Evolutionary conservation across 495 filamentous ascomycete genomes (phyloP).

Genomic region (Schizothecium vesticola): DNA sequence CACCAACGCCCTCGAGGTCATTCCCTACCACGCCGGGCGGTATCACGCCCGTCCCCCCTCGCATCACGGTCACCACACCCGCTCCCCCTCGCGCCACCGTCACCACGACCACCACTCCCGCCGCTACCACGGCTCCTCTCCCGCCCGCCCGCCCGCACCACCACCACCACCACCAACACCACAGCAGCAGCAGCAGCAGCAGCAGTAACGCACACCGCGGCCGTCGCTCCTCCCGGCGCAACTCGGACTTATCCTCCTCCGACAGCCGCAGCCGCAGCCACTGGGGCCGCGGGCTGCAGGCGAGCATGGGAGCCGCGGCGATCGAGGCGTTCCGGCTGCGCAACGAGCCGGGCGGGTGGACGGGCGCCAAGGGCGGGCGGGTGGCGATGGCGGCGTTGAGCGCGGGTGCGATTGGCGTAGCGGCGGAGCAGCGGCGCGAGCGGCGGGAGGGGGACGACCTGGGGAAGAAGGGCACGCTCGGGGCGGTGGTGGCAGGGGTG

Average conservation of each 20-base stretch:
- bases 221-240: neutral
- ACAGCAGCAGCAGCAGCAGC: too few relatives aligned
- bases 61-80: too few relatives aligned
- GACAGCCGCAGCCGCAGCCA: constrained; percentile 1
- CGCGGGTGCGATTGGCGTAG: constrained; percentile 35
- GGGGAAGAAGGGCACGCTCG: constrained; percentile 15
- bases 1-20: neutral
- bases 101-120: neutral
- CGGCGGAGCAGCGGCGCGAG: constrained; percentile 16
- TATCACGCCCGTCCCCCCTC: too few relatives aligned
- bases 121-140: neutral
- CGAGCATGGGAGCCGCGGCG: constrained; percentile 36
- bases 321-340: constrained; percentile 39
- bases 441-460: neutral
- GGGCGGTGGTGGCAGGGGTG: constrained; percentile 22
- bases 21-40: neutral
- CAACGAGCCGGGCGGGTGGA: constrained; percentile 39
- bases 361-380: constrained; percentile 32
- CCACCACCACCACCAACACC: neutral
- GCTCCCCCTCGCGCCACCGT: too few relatives aligned
- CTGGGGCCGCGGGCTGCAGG: constrained; percentile 14
- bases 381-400: constrained; percentile 39
- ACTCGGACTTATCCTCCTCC: neutral
- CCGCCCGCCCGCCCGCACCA: neutral
- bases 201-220: too few relatives aligned